Conservation (phyloP, 2,329 filamentous ascomycete species). For the Penicillium italicum region DNA sequence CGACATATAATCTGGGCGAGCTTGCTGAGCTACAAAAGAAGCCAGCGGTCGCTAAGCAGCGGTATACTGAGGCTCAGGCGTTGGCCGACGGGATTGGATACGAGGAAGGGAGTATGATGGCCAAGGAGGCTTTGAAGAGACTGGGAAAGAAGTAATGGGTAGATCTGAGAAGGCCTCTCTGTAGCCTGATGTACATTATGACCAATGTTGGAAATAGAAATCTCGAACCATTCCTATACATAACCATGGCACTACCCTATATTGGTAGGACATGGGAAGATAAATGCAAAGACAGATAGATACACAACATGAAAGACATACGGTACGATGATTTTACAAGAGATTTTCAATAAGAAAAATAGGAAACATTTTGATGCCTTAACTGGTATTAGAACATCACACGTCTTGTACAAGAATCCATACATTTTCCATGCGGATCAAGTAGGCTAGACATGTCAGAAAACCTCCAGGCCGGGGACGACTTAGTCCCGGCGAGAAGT, state of each 20-base stretch:
- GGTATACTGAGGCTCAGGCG: conserved; percentile 65
- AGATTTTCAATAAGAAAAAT: conserved; percentile 26
- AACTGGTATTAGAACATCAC: conserved; percentile 43
- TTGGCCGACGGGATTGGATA: conserved; percentile 50
- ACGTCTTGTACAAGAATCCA: conserved; percentile 35
- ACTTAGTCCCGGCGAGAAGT: conserved; percentile 23
- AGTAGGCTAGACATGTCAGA: conserved; percentile 39
- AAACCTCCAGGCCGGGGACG: conserved; percentile 26
- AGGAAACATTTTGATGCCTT: conserved; percentile 36
- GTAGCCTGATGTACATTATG: conserved; percentile 17
- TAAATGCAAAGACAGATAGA: neutral
- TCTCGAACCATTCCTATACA: conserved; percentile 7
- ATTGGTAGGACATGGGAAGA: neutral
- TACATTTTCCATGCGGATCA: conserved; percentile 33
- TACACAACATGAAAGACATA: neutral
- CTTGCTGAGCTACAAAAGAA: conserved; percentile 73
- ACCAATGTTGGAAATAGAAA: conserved; percentile 9
- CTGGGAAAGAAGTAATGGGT: conserved; percentile 22
- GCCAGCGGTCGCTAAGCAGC: conserved; percentile 59
- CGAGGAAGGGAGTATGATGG: conserved; percentile 32
- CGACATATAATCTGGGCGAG: conserved; percentile 82
- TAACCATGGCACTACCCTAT: neutral
- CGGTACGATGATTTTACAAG: conserved; percentile 4
- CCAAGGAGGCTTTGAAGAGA: conserved; percentile 31
- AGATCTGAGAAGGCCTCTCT: neutral